Evolutionary conservation across 805 yeast genomes (phyloP).

Genomic region (Maudiozyma pseudohumilis): DNA sequence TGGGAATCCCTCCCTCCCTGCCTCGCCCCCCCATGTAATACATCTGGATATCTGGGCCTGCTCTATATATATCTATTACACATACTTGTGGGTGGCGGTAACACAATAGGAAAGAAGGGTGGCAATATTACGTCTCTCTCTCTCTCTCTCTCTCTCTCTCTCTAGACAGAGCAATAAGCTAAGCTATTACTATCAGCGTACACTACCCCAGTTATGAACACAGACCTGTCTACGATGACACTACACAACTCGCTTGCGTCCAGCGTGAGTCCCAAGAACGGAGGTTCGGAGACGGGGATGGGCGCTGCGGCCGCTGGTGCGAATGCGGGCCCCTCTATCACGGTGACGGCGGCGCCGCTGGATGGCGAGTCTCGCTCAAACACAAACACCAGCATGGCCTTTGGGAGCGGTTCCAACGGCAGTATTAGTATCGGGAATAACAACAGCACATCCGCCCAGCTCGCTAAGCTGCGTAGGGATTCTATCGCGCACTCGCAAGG

Average conservation of each 20-base stretch:
- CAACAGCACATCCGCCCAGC: constrained; percentile 4
- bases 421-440: not conserved
- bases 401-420: not conserved
- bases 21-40: no score
- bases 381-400: not conserved
- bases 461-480: constrained; percentile 41
- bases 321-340: constrained; percentile 1
- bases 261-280: constrained; percentile 6
- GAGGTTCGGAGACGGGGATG: not conserved
- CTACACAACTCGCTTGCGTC: not conserved
- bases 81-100: no score
- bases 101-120: no score
- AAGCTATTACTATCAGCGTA: not conserved
- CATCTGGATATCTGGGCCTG: no score
- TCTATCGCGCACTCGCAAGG: constrained; percentile 94
- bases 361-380: not conserved
- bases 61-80: no score
- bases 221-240: constrained; percentile 13
- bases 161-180: no score
- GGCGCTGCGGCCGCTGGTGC: no score
- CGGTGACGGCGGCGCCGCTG: not conserved
- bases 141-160: no score
- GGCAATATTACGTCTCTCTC: no score
- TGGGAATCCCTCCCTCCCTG: no score
- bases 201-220: constrained; percentile 2